phyloP scores from a whole-genome alignment of 306 rosid genomes.

The Corylus heterophylla region DNA sequence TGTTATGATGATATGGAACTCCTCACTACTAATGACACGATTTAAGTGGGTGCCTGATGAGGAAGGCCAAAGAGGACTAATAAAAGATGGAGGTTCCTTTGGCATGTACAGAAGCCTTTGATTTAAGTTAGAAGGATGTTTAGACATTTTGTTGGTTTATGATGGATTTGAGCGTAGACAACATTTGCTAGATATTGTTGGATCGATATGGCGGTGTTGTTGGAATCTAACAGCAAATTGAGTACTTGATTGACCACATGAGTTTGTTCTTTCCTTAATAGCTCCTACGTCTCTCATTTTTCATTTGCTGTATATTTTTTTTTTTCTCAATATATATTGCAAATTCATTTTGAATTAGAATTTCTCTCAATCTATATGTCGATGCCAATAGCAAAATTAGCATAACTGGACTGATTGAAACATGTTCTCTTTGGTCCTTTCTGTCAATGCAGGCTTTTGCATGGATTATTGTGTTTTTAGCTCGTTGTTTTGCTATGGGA shows the following conservation, averaged over 20 bases:
- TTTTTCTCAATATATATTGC: not conserved
- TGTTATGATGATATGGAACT: not conserved
- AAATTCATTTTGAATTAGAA: not conserved
- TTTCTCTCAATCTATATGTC: not conserved
- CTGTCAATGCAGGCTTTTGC: constrained; percentile 35
- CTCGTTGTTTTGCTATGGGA: constrained; percentile 34
- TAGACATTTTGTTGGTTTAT: not conserved
- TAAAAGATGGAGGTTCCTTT: not conserved
- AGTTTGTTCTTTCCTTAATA: not conserved
- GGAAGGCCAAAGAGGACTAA: not conserved
- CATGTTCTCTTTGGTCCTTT: constrained; percentile 3
- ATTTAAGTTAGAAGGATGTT: not conserved
- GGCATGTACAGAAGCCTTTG: not conserved
- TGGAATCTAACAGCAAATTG: not conserved
- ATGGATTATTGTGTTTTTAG: constrained; percentile 21
- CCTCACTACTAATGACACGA: not conserved
- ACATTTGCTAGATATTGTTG: not conserved
- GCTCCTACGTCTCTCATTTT: not conserved
- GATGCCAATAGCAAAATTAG: not conserved
- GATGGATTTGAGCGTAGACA: not conserved
- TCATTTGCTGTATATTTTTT: not conserved
- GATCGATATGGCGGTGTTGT: not conserved
- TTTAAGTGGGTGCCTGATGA: not conserved
- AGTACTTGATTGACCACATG: not conserved
- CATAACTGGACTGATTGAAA: not conserved